Evolutionary conservation across 805 yeast species (phyloP).

Genomic region (Saccharomyces mikatae): DNA sequence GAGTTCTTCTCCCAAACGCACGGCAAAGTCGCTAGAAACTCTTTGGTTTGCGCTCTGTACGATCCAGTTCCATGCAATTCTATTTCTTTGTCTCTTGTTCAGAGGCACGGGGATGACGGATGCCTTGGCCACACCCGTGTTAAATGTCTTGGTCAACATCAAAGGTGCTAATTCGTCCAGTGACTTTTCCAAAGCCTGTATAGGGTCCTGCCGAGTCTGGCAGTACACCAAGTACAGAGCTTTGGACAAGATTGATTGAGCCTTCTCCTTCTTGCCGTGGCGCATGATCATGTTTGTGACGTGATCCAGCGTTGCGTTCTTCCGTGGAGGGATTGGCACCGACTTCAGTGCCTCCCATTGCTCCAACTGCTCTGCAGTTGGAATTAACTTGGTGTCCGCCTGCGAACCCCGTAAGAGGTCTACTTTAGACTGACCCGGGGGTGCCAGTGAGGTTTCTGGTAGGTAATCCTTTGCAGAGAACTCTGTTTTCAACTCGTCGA

Average conservation of each 20-base stretch:
- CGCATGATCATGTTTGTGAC: conserved; percentile 86
- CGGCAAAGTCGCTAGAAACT: conserved; percentile 72
- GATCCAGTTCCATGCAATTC: conserved; percentile 88
- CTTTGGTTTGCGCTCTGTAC: conserved; percentile 76
- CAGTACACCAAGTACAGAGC: conserved; percentile 61
- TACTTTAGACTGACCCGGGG: conserved; percentile 33
- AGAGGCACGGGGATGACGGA: conserved; percentile 76
- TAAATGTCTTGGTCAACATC: conserved; percentile 64
- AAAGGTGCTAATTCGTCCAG: conserved; percentile 81
- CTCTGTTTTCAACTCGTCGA: conserved; percentile 33
- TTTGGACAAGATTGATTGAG: conserved; percentile 61
- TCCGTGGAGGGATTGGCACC: conserved; percentile 49
- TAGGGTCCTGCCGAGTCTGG: conserved; percentile 72
- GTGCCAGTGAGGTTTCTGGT: conserved; percentile 36
- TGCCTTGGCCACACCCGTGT: conserved; percentile 81
- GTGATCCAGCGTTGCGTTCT: conserved; percentile 66
- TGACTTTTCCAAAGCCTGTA: conserved; percentile 60
- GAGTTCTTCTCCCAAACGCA: conserved; percentile 86
- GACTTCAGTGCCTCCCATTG: conserved; percentile 45
- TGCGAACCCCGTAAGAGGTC: conserved; percentile 27
- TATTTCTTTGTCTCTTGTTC: conserved; percentile 69
- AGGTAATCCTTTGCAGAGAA: conserved; percentile 32
- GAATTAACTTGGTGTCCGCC: conserved; percentile 33
- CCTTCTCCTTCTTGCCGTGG: conserved; percentile 78
- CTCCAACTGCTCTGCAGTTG: conserved; percentile 55